Percentiles rank a stretch among this genome's conserved stretches.
Conservation (phyloP, 2,329 filamentous ascomycete species). For the Xylaria sp. region DNA sequence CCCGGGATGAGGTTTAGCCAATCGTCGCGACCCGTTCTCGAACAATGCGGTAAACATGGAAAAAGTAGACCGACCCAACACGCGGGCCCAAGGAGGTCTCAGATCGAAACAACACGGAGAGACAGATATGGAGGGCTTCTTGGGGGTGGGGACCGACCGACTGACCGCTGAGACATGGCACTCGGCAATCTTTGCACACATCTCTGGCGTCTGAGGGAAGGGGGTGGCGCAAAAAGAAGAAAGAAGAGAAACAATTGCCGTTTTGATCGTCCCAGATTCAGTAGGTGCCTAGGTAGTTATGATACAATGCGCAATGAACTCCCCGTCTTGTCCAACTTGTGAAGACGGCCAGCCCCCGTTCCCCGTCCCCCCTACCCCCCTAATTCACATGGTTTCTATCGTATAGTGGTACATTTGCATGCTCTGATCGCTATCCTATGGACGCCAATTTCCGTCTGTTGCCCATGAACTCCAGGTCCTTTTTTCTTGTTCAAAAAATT, state of each 20-base stretch:
- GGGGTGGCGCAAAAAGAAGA: too few species aligned
- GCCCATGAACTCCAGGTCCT: slow-evolving; percentile 26
- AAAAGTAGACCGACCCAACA: slow-evolving; percentile 15
- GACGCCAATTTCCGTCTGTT: slow-evolving; percentile 18
- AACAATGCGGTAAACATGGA: slow-evolving; percentile 11
- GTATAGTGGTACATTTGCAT: slow-evolving; percentile 27
- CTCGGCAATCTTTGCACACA: background rate
- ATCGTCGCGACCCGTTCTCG: slow-evolving; percentile 13
- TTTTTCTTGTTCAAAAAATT: slow-evolving; percentile 26
- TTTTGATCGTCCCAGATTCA: too few species aligned
- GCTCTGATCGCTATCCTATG: slow-evolving; percentile 17
- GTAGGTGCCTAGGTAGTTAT: too few species aligned
- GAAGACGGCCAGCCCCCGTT: slow-evolving; percentile 13
- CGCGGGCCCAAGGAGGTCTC: slow-evolving; percentile 1
- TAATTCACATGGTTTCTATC: slow-evolving; percentile 29
- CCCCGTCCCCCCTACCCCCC: background rate
- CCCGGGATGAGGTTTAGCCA: slow-evolving; percentile 8
- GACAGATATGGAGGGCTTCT: too few species aligned
- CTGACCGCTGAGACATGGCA: too few species aligned
- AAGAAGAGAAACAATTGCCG: too few species aligned
- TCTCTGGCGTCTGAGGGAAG: background rate
- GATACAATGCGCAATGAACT: slow-evolving; percentile 10
- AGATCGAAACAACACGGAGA: slow-evolving; percentile 5
- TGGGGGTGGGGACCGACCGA: too few species aligned
- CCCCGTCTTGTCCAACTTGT: slow-evolving; percentile 10